These are phyloP conservation scores for Acanthamoeba divionensis DNA, from an alignment of 208 protist genomes.

Conservation along the genomic window DNA sequence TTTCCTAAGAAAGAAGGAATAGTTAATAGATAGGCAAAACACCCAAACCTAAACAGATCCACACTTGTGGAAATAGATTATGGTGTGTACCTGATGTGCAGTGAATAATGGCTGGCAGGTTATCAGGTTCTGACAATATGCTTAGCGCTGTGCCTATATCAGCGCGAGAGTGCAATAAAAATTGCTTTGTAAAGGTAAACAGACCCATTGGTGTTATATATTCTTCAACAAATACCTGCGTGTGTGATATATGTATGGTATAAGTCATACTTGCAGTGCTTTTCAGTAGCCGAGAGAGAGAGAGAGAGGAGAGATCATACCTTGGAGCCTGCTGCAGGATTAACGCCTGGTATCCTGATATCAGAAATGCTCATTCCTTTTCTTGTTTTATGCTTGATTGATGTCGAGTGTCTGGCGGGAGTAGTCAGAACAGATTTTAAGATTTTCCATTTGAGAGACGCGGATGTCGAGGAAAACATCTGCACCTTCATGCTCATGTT, in stretches of 20 bases:
- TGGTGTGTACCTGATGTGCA: background rate
- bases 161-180: background rate
- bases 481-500: background rate
- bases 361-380: background rate
- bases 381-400: background rate
- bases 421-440: background rate
- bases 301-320: background rate
- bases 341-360: background rate
- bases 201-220: constrained; percentile 16
- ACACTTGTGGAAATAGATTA: background rate
- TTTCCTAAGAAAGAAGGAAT: constrained; percentile 16
- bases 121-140: background rate
- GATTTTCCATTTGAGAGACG: constrained; percentile 25
- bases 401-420: background rate
- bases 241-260: too few species aligned
- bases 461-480: background rate
- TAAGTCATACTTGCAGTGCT: too few species aligned
- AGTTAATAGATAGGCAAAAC: background rate
- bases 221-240: background rate
- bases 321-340: background rate
- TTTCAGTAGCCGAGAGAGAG: background rate
- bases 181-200: background rate
- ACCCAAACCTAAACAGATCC: background rate
- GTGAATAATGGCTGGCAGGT: constrained; percentile 1
- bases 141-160: background rate